A percentile compares a stretch with the other conserved stretches of the same genome.
These are phyloP conservation scores for Tolypocladium tundrense DNA, from an alignment of 2,329 filamentous ascomycete species.

Conservation along the genomic window DNA sequence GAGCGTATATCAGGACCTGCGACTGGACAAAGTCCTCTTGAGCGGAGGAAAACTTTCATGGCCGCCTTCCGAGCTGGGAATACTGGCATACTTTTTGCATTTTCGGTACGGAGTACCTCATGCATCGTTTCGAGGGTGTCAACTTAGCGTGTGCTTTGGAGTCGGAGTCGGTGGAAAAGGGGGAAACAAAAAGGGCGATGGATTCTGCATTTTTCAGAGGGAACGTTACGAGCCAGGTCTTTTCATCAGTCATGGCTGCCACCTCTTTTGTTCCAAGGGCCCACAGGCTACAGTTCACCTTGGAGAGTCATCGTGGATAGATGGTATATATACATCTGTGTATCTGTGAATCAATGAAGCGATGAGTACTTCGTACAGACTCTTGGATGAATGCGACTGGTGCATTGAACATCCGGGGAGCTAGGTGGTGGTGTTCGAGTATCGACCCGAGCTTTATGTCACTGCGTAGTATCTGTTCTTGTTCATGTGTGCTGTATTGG, in stretches of 20 bases:
- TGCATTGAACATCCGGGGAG: not conserved
- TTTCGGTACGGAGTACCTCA: not conserved
- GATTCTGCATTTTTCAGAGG: not conserved
- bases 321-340: not conserved
- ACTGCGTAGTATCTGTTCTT: not conserved
- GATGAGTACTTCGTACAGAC: not conserved
- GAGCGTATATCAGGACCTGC: not conserved
- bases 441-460: not conserved
- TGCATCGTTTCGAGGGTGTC: not conserved
- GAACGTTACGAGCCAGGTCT: not conserved
- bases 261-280: not conserved
- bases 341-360: not conserved
- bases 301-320: not conserved
- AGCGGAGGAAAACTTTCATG: not conserved
- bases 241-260: not conserved
- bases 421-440: not conserved
- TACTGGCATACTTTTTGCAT: not conserved
- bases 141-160: conserved; percentile 1
- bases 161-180: not conserved
- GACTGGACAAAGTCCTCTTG: not conserved
- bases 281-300: not conserved
- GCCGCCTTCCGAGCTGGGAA: not conserved
- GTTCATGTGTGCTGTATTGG: not conserved
- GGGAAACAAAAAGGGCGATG: not conserved
- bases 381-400: not conserved